Conservation (phyloP, 306 rosid genomes). For the Citrullus colocynthis region DNA sequence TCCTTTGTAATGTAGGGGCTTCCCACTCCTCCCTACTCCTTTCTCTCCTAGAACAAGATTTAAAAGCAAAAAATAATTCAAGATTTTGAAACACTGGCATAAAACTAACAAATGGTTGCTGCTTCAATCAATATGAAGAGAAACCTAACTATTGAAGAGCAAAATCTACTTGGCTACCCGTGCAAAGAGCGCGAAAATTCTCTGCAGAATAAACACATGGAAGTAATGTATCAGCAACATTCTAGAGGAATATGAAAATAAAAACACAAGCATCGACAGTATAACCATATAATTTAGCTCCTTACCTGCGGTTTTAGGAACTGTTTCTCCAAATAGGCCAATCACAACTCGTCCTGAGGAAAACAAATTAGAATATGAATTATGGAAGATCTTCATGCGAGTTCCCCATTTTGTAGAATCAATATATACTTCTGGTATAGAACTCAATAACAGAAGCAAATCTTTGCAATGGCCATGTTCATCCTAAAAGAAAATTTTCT, state of each 20-base stretch:
- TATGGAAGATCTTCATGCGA: not conserved
- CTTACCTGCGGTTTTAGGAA: slow-evolving; percentile 72
- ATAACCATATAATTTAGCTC: not conserved
- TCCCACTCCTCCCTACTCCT: slow-evolving; percentile 49
- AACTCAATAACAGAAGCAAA: not conserved
- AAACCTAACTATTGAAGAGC: slow-evolving; percentile 10
- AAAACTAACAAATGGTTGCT: not conserved
- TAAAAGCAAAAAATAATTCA: not conserved
- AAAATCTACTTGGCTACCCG: slow-evolving; percentile 54
- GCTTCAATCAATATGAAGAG: not conserved
- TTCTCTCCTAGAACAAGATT: slow-evolving; percentile 61
- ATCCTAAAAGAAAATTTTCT: not conserved
- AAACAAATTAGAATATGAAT: not conserved
- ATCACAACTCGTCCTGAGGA: slow-evolving; percentile 56
- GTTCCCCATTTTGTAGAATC: not conserved
- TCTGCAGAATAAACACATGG: slow-evolving; percentile 36
- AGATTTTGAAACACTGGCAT: not conserved
- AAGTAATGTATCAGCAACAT: slow-evolving; percentile 5
- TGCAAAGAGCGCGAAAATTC: slow-evolving; percentile 83
- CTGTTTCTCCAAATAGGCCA: slow-evolving; percentile 63
- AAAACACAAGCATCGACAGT: not conserved
- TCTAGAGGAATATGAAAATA: not conserved
- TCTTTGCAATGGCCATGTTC: not conserved
- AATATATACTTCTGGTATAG: not conserved
- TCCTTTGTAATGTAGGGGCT: slow-evolving; percentile 62